Evolutionary conservation across 2,329 filamentous ascomycete genomes (phyloP).

Genomic region (Ramularia endophylla): DNA sequence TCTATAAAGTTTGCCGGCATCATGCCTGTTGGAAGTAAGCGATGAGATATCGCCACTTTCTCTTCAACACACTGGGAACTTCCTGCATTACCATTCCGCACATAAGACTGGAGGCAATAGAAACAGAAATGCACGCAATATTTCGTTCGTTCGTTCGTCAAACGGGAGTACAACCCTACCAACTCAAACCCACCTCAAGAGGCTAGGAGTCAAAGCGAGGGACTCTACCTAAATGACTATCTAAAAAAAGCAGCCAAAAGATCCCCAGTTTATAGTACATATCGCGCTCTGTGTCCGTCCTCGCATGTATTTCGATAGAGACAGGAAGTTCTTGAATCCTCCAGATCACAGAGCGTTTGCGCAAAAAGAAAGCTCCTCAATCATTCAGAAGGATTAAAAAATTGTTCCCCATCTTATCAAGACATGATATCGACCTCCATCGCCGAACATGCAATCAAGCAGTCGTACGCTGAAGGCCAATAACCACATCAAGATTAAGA

Average conservation of each 20-base stretch:
- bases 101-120: too few relatives aligned
- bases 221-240: slow-evolving; percentile 19
- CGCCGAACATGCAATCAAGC: slow-evolving; percentile 5
- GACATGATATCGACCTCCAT: not conserved
- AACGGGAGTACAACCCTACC: slow-evolving; percentile 18
- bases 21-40: too few relatives aligned
- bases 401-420: not conserved
- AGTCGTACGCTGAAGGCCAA: slow-evolving; percentile 1
- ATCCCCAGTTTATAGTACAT: not conserved
- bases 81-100: too few relatives aligned
- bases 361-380: not conserved
- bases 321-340: not conserved
- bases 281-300: not conserved
- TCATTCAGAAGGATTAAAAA: slow-evolving; percentile 1
- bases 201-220: slow-evolving; percentile 14
- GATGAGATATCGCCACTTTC: too few relatives aligned
- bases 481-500: too few relatives aligned
- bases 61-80: too few relatives aligned
- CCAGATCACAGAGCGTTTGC: not conserved
- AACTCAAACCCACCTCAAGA: slow-evolving; percentile 8
- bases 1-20: too few relatives aligned
- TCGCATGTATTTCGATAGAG: not conserved
- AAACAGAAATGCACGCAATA: too few relatives aligned
- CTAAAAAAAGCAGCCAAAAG: not conserved
- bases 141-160: too few relatives aligned